Percentiles rank a stretch among this genome's conserved stretches.
Evolutionary conservation across 2,329 filamentous ascomycete genomes (phyloP).

Genomic region (Cladosporium sp.): DNA sequence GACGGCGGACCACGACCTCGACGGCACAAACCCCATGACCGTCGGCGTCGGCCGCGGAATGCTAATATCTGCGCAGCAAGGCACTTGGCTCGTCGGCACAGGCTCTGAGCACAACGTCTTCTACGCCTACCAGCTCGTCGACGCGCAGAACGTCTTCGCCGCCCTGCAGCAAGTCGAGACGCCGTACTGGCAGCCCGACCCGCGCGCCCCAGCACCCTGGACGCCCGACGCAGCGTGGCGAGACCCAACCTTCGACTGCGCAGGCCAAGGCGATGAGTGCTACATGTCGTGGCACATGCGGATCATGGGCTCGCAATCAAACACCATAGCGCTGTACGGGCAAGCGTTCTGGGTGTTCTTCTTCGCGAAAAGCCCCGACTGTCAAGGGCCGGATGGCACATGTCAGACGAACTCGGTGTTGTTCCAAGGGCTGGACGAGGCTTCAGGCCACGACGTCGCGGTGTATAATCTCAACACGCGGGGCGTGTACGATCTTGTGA

Average conservation of each 20-base stretch:
- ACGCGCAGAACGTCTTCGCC: slow-evolving; percentile 78
- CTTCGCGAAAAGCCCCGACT: slow-evolving; percentile 33
- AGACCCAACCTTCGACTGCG: slow-evolving; percentile 54
- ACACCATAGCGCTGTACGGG: slow-evolving; percentile 41
- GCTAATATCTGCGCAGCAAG: slow-evolving; percentile 69
- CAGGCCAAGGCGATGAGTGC: slow-evolving; percentile 27
- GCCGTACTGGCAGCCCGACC: slow-evolving; percentile 81
- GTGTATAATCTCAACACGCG: slow-evolving; percentile 30
- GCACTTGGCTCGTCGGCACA: slow-evolving; percentile 64
- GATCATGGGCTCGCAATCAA: slow-evolving; percentile 32
- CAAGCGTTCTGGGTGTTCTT: slow-evolving; percentile 44
- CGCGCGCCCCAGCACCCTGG: slow-evolving; percentile 69
- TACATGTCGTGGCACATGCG: slow-evolving; percentile 36
- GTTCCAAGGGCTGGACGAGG: slow-evolving; percentile 19
- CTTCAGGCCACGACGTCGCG: slow-evolving; percentile 20
- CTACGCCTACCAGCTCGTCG: slow-evolving; percentile 80
- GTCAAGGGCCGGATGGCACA: slow-evolving; percentile 34
- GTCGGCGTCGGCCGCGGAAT: slow-evolving; percentile 91
- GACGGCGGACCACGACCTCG: slow-evolving; percentile 89
- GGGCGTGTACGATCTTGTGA: slow-evolving; percentile 28
- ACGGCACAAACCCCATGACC: slow-evolving; percentile 66
- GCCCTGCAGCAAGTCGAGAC: slow-evolving; percentile 71
- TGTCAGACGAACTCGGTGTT: slow-evolving; percentile 41
- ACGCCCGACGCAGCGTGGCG: slow-evolving; percentile 55
- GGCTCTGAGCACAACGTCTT: slow-evolving; percentile 59